Evolutionary conservation across 129 eudicot species (phyloP), one percentile per base, ranked within the genome.

Genomic region (Glebionis coronaria): DNA sequence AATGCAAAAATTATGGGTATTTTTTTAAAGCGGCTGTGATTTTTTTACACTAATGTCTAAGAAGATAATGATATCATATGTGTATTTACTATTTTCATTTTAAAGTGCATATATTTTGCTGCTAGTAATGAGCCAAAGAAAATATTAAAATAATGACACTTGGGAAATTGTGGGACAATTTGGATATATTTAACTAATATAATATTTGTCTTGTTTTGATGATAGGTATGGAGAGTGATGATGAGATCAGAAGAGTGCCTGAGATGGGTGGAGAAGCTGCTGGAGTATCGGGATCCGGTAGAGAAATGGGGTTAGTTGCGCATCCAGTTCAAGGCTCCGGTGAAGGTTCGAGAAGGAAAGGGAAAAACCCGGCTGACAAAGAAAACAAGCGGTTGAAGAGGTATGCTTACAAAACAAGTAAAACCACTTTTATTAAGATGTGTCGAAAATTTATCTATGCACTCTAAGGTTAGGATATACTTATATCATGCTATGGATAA

Each of bases 201-300:
- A 20, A 40, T 19, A 42, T 61, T 11, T 54, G n/a, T 68, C 9
- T 6, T 35, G 13, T 75, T 18, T 45, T 78, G 19, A 18, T 16
- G 18, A 18, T 25, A 91, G 97, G 98, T 28, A 84, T 91, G 91
- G 98, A 91, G 87, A 91, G 98, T 71, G 98, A 91, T 72, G 98
- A 91, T 18, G 98, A 88, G 79, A 88, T 91, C 67, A 74, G 98
- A 61, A 81, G 96, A 76, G 98, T 91, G 45, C 98, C 98, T 40
- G 98, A 91, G 82, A 79, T 91, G 28, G 98, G 88, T 12, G 94
- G 85, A 12, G 98, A 86, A 69, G 81, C 78, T 1, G 80, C 71
- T 19, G 90, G 83, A 5, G 61, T 78, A 23, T 76, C 85, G 2
- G 82, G 79, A 56, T 80, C 89, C 19, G 92, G 92, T 29, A 56